Evolutionary conservation across 1,139 yeast genomes (phyloP).

Genomic region (Kurtzmaniella quercitrusa): DNA sequence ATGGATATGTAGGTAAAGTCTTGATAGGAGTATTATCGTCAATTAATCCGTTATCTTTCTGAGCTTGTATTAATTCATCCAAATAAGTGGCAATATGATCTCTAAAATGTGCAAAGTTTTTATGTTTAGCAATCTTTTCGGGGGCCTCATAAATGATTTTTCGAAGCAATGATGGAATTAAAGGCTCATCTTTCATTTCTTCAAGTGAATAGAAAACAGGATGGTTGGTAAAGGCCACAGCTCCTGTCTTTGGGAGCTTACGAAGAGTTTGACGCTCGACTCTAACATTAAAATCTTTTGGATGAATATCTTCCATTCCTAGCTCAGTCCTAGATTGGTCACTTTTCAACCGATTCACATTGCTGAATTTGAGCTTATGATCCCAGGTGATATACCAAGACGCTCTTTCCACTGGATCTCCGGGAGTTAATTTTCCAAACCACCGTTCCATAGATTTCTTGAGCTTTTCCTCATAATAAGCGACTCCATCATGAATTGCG

Average conservation of each 20-base stretch:
- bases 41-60: constrained; percentile 53
- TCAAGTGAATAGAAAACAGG: constrained; percentile 67
- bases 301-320: constrained; percentile 32
- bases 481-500: constrained; percentile 66
- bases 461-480: constrained; percentile 64
- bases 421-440: constrained; percentile 58
- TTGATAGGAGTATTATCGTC: constrained; percentile 52
- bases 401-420: constrained; percentile 67
- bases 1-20: constrained; percentile 65
- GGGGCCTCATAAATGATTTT: constrained; percentile 67
- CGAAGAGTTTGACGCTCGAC: constrained; percentile 55
- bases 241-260: constrained; percentile 44
- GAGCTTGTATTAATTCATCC: constrained; percentile 54
- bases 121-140: constrained; percentile 59
- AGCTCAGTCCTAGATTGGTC: constrained; percentile 25
- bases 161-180: constrained; percentile 61
- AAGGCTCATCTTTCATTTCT: constrained; percentile 76
- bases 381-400: constrained; percentile 77
- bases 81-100: constrained; percentile 58
- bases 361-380: constrained; percentile 53
- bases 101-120: constrained; percentile 53
- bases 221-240: constrained; percentile 58
- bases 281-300: constrained; percentile 50
- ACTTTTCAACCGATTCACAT: constrained; percentile 46
- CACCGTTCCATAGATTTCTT: constrained; percentile 72